These are phyloP conservation scores for Penicillium verrucosum DNA, from an alignment of 2,329 filamentous ascomycete genomes.

Conservation along the genomic window DNA sequence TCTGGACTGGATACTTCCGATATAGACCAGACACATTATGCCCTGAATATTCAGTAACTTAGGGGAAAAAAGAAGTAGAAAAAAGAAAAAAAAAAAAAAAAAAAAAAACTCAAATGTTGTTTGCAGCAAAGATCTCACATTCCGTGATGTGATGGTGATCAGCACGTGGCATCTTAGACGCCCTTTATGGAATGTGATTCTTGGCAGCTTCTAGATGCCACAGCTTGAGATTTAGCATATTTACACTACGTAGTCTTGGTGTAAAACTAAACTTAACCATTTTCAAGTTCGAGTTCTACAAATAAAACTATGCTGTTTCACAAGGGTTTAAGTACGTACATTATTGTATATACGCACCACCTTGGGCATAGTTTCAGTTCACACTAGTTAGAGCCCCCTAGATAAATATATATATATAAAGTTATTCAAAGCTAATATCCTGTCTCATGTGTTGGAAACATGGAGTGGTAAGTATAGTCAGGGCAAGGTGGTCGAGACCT, in stretches of 20 bases:
- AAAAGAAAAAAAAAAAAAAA: too few relatives aligned
- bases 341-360: background rate
- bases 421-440: background rate
- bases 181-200: background rate
- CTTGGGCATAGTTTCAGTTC: background rate
- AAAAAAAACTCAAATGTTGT: background rate
- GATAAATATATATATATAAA: too few relatives aligned
- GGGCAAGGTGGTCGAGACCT: background rate
- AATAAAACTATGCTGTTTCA: background rate
- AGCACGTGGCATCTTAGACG: background rate
- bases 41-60: background rate
- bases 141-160: constrained; percentile 1
- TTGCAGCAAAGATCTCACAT: constrained; percentile 5
- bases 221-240: background rate
- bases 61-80: background rate
- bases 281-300: background rate
- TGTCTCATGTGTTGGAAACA: background rate
- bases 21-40: background rate
- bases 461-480: constrained; percentile 1
- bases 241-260: background rate
- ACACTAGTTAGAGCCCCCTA: background rate
- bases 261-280: background rate
- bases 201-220: background rate
- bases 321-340: too few relatives aligned
- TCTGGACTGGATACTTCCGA: background rate